Conservation (phyloP, 768 basidiomycete genomes). For the Leucosporidium scottii region DNA sequence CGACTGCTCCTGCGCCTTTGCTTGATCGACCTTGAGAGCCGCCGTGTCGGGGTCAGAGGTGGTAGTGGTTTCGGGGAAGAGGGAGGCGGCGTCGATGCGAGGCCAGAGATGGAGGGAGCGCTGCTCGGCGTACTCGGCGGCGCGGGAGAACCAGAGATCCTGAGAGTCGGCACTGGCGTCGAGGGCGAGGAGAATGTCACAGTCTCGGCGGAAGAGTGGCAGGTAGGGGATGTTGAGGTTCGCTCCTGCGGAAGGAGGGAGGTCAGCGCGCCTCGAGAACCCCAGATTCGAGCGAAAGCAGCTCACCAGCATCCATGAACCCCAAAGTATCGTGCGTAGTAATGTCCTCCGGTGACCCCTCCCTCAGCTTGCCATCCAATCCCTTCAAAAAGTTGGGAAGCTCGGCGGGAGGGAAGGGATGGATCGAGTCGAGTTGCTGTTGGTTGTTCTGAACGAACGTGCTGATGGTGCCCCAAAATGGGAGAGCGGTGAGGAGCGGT, state of each 20-base stretch:
- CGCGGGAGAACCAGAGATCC: slow-evolving; percentile 40
- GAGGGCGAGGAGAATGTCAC: slow-evolving; percentile 26
- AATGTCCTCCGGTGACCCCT: slow-evolving; percentile 31
- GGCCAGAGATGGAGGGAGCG: slow-evolving; percentile 22
- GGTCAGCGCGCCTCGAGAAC: neutral
- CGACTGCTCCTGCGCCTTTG: slow-evolving; percentile 20
- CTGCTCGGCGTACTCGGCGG: slow-evolving; percentile 33
- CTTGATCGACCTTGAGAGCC: slow-evolving; percentile 18
- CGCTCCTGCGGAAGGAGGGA: neutral
- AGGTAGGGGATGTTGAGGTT: slow-evolving; percentile 40
- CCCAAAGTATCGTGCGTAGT: slow-evolving; percentile 37
- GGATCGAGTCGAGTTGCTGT: slow-evolving; percentile 35
- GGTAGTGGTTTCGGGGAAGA: slow-evolving; percentile 3
- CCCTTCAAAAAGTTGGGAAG: slow-evolving; percentile 40
- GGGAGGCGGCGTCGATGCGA: neutral
- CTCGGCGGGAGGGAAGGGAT: slow-evolving; percentile 40
- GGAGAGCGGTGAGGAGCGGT: slow-evolving; percentile 36
- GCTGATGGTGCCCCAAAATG: slow-evolving; percentile 20
- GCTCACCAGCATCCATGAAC: slow-evolving; percentile 40
- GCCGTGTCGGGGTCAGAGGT: neutral
- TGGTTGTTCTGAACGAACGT: slow-evolving; percentile 35
- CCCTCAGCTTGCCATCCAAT: slow-evolving; percentile 30
- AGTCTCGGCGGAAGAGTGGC: slow-evolving; percentile 36
- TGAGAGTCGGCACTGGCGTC: slow-evolving; percentile 29
- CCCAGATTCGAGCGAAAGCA: neutral